These are phyloP conservation scores for Acacia confusa DNA, from an alignment of 306 rosid genomes.

Conservation along the genomic window DNA sequence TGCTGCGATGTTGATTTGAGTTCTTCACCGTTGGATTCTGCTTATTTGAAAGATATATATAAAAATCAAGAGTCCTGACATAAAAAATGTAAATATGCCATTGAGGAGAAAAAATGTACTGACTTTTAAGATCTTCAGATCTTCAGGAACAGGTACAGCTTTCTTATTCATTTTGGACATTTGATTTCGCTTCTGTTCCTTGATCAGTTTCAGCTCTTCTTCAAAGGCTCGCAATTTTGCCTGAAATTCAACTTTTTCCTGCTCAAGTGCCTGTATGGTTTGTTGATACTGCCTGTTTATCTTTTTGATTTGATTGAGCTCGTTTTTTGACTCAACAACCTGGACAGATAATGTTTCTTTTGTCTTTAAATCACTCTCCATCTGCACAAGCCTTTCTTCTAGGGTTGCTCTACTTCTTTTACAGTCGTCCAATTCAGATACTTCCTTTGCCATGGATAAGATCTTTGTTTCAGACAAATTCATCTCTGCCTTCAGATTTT, in stretches of 20 bases:
- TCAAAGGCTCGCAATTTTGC: constrained; percentile 48
- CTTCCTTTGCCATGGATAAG: constrained; percentile 43
- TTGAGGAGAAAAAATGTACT: constrained; percentile 35
- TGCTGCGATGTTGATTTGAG: constrained; percentile 45
- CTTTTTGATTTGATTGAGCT: constrained; percentile 43
- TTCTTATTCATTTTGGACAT: constrained; percentile 40
- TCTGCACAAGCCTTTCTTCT: constrained; percentile 57
- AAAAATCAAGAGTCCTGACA: constrained; percentile 22
- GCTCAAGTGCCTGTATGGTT: constrained; percentile 53
- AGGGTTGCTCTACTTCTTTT: constrained; percentile 41
- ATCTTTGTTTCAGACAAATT: constrained; percentile 37
- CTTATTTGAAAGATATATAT: constrained; percentile 23
- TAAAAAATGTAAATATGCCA: constrained; percentile 29
- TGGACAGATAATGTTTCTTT: constrained; percentile 38
- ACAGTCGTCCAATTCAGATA: constrained; percentile 51
- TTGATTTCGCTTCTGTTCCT: constrained; percentile 52
- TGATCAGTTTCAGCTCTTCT: constrained; percentile 47
- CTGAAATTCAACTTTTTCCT: constrained; percentile 43
- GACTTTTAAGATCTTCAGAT: constrained; percentile 58
- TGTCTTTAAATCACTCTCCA: constrained; percentile 47
- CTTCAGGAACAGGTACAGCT: constrained; percentile 49
- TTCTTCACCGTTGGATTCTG: constrained; percentile 65
- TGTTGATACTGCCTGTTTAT: constrained; percentile 45
- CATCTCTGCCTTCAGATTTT: constrained; percentile 53
- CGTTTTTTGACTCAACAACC: constrained; percentile 42